Evolutionary conservation across 2,329 filamentous ascomycete species (phyloP), one percentile per base, ranked within the genome.

Genomic region (Ophiostoma sp.): DNA sequence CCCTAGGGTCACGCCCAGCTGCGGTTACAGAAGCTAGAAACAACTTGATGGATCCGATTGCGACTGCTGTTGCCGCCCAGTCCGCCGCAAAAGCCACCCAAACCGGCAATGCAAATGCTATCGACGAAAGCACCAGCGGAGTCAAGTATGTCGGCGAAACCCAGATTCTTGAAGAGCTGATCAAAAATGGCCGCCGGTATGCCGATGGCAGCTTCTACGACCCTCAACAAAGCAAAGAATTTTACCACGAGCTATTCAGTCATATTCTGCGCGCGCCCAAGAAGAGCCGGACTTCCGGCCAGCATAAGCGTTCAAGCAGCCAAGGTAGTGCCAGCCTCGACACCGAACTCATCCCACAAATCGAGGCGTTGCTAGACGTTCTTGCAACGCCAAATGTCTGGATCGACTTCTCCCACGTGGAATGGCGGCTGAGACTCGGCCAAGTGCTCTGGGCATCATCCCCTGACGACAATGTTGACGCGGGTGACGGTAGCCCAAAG

Each of bases 401-500:
- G 89, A 83, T 89, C 66, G 89, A 92, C 76, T 89, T 92, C 72
- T 89, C 88, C 27, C 82, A 87, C 44, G 87, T 92, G 6, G 89
- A 92, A 75, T 92, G 89, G 89, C 84, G 89, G 49, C 89, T 92
- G 69, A 82, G 88, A 12, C 80, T 92, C 1, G 89, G 89, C 6
- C 89, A 91, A 76, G 82, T 92, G 58, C 77, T 92, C 2, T 92
- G 89, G 89, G 87, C 73, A 0, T 71, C 71, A 36, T 71, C 70
- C 1, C 66, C 70, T 11, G 67, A 71, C 12, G 72, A 71, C 27
- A 69, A 72, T 6, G 47, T 72, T 4, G 64, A 66, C 36, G 62
- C 71, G 5, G 72, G 68, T 11, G 9, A 7, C 36, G 40, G 5
- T 42, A 45, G 83, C n/a, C 84, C 85, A 71, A 18, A 80, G 82